Percentiles rank a stretch among this genome's conserved stretches.
Evolutionary conservation across 768 basidiomycete species (phyloP).

Genomic region (Lentinula aciculospora): DNA sequence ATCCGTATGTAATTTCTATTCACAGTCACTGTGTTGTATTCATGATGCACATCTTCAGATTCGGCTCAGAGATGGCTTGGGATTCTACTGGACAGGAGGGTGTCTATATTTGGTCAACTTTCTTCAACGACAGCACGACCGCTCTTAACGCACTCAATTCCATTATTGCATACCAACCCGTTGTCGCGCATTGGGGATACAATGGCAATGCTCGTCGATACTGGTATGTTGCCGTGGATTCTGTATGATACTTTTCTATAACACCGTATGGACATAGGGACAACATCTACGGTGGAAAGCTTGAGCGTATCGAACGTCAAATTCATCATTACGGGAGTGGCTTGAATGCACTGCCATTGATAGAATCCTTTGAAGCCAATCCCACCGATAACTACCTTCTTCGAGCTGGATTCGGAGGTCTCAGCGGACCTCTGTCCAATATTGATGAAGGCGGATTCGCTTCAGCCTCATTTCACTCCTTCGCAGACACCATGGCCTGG

Average conservation of each 20-base stretch:
- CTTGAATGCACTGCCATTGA: constrained; percentile 49
- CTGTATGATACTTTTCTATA: background rate
- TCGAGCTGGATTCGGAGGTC: constrained; percentile 46
- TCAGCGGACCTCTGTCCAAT: constrained; percentile 47
- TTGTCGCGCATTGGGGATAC: constrained; percentile 57
- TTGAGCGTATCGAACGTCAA: constrained; percentile 46
- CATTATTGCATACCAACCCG: constrained; percentile 51
- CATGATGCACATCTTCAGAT: constrained; percentile 22
- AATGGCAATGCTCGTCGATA: constrained; percentile 55
- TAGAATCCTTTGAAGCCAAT: constrained; percentile 38
- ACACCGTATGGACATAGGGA: constrained; percentile 30
- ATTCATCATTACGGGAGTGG: constrained; percentile 57
- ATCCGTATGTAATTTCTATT: constrained; percentile 32
- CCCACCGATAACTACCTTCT: constrained; percentile 47
- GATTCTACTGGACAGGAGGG: constrained; percentile 51
- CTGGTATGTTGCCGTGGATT: constrained; percentile 29
- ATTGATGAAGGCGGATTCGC: constrained; percentile 56
- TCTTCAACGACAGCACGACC: constrained; percentile 47
- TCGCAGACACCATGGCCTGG: constrained; percentile 50
- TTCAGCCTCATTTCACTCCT: constrained; percentile 55
- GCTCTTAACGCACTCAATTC: constrained; percentile 49
- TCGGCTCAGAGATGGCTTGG: constrained; percentile 59
- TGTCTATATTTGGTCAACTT: constrained; percentile 48
- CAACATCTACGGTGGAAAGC: constrained; percentile 50
- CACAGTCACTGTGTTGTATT: background rate